A percentile compares a stretch with the other conserved stretches of the same genome.
Conservation (phyloP, 768 basidiomycete species). For the Suillus discolor region DNA sequence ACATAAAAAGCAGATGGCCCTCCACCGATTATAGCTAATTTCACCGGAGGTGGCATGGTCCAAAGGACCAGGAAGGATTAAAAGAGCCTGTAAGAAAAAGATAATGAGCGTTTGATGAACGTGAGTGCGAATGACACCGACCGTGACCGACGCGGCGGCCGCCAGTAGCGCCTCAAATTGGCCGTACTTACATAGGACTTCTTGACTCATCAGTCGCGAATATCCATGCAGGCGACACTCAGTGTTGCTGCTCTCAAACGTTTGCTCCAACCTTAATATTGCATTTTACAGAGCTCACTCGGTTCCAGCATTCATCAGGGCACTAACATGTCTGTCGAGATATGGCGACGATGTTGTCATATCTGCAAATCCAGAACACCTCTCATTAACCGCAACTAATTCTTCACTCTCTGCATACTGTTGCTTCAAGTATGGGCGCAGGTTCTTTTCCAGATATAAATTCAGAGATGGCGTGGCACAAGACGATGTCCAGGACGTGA, state of each 20-base stretch:
- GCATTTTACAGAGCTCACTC: slow-evolving; percentile 23
- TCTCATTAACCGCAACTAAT: slow-evolving; percentile 76
- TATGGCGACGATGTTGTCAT: slow-evolving; percentile 83
- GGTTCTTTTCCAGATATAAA: slow-evolving; percentile 71
- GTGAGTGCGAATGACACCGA: neutral
- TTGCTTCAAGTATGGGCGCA: slow-evolving; percentile 67
- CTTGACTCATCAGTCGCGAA: slow-evolving; percentile 2
- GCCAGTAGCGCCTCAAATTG: neutral
- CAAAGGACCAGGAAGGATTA: neutral
- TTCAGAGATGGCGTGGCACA: slow-evolving; percentile 35
- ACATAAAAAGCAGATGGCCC: slow-evolving; percentile 98
- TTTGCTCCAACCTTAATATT: slow-evolving; percentile 23
- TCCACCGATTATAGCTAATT: slow-evolving; percentile 89
- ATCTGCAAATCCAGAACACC: slow-evolving; percentile 57
- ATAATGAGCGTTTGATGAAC: neutral
- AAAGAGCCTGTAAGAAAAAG: neutral
- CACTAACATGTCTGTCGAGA: slow-evolving; percentile 73
- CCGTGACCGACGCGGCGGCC: neutral
- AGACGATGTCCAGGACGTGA: slow-evolving; percentile 47
- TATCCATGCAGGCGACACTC: slow-evolving; percentile 69
- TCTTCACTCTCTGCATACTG: slow-evolving; percentile 82
- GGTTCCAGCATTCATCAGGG: slow-evolving; percentile 68
- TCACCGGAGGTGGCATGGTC: slow-evolving; percentile 43
- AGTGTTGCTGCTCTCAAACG: slow-evolving; percentile 57
- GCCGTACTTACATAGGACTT: neutral